Conservation (phyloP, 805 yeast genomes). For the Starmerella davenportii region DNA sequence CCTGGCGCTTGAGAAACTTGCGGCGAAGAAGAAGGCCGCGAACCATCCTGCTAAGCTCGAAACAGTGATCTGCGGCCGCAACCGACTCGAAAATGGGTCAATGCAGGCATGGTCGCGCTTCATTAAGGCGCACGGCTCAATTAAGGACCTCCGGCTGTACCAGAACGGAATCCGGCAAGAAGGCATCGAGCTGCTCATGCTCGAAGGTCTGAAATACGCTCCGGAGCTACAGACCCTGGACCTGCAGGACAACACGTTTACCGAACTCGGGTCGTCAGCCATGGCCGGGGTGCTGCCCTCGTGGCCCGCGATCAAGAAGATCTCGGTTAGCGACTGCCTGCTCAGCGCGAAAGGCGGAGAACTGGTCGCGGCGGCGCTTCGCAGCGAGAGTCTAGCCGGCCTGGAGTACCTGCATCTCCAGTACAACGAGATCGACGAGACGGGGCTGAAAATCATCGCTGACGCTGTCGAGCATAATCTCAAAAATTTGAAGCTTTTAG, state of each 20-base stretch:
- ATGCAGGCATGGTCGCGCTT: constrained; percentile 71
- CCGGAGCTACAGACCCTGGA: constrained; percentile 50
- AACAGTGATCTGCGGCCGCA: constrained; percentile 91
- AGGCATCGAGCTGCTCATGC: constrained; percentile 62
- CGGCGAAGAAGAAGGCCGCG: constrained; percentile 37
- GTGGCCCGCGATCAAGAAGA: constrained; percentile 58
- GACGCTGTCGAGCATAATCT: constrained; percentile 37
- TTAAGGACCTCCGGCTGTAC: constrained; percentile 60
- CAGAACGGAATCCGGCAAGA: constrained; percentile 96
- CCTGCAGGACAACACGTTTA: constrained; percentile 89
- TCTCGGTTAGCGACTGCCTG: constrained; percentile 78
- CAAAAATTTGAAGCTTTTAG: constrained; percentile 46
- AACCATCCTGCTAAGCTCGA: constrained; percentile 34
- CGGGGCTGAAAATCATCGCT: constrained; percentile 42
- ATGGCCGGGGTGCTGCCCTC: constrained; percentile 40
- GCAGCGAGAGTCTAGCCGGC: constrained; percentile 16
- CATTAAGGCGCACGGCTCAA: constrained; percentile 55
- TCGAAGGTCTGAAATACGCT: constrained; percentile 51
- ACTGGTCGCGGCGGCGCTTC: constrained; percentile 26
- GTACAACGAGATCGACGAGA: constrained; percentile 66
- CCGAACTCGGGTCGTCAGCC: constrained; percentile 44
- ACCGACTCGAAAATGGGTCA: constrained; percentile 91
- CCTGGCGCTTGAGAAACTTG: constrained; percentile 55
- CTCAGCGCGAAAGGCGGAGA: constrained; percentile 65
- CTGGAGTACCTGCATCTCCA: constrained; percentile 56